Percentiles rank a stretch among this genome's conserved stretches.
Conservation (phyloP, 139 green algal species). For the Chlorella sp. region DNA sequence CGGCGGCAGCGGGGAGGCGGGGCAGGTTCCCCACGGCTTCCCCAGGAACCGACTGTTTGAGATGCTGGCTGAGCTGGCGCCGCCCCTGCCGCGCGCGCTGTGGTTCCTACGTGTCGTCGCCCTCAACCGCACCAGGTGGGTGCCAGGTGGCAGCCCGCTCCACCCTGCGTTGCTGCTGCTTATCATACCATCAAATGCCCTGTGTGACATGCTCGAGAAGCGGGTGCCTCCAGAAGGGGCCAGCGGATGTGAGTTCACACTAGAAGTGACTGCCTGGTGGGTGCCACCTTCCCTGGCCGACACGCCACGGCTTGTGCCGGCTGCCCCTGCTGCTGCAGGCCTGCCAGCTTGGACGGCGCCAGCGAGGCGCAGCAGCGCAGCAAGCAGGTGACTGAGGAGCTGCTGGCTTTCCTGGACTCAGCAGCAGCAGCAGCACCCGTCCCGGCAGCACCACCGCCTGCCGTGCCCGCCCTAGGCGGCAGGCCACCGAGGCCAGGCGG, state of each 20-base stretch:
- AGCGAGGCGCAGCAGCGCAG: conserved; percentile 21
- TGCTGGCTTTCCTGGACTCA: conserved; percentile 18
- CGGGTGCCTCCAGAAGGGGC: too few relatives aligned
- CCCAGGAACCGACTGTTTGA: neutral
- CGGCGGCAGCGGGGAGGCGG: neutral
- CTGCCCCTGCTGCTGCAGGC: conserved; percentile 14
- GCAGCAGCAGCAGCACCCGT: neutral
- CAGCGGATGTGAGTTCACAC: too few relatives aligned
- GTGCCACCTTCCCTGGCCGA: too few relatives aligned
- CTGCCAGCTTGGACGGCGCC: conserved; percentile 16
- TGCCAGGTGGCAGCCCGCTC: too few relatives aligned
- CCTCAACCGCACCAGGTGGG: conserved; percentile 32
- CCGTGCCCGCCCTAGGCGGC: neutral
- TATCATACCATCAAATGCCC: too few relatives aligned
- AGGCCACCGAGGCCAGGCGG: neutral
- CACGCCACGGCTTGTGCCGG: neutral
- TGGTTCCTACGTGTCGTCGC: conserved; percentile 45
- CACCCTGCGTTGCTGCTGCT: too few relatives aligned
- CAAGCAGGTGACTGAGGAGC: conserved; percentile 27
- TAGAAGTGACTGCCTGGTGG: too few relatives aligned
- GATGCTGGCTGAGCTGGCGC: conserved; percentile 37
- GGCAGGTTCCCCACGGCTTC: conserved; percentile 12
- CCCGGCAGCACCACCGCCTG: neutral
- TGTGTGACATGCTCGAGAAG: too few relatives aligned
- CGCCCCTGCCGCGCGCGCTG: conserved; percentile 44